A percentile compares a stretch with the other conserved stretches of the same genome.
Evolutionary conservation across 2,329 filamentous ascomycete species (phyloP).

Genomic region (Rhynchosporium secalis): DNA sequence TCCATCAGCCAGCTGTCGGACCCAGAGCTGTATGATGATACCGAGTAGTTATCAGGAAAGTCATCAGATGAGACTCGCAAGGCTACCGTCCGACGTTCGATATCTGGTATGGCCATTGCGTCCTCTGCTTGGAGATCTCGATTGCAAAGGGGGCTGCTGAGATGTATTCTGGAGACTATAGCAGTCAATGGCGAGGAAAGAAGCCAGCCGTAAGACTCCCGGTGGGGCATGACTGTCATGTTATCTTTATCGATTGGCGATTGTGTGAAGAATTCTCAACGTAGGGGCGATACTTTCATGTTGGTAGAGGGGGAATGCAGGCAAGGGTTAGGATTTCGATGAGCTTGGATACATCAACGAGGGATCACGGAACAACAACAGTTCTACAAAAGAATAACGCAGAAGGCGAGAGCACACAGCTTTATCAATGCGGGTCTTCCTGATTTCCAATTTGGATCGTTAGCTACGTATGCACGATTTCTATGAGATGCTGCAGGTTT

Average conservation of each 20-base stretch:
- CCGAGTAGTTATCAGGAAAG: not conserved
- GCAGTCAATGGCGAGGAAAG: slow-evolving; percentile 9
- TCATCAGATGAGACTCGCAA: not conserved
- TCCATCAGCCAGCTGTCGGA: slow-evolving; percentile 5
- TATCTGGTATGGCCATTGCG: not conserved
- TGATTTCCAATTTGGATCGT: not conserved
- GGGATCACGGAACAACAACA: not conserved
- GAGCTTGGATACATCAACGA: not conserved
- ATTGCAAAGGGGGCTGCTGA: not conserved
- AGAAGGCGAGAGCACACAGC: not conserved
- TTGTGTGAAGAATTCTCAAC: slow-evolving; percentile 12
- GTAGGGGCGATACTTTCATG: slow-evolving; percentile 7
- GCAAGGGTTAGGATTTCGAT: slow-evolving; percentile 9
- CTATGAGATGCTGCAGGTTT: not conserved
- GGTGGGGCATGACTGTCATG: slow-evolving; percentile 1
- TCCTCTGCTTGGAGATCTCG: not conserved
- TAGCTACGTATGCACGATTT: not conserved
- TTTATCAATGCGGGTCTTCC: not conserved
- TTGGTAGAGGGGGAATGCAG: slow-evolving; percentile 2
- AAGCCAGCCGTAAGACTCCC: slow-evolving; percentile 3
- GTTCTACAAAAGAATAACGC: not conserved
- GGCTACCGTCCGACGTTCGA: not conserved
- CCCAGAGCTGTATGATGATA: not conserved
- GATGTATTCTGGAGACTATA: slow-evolving; percentile 10
- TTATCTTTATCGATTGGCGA: slow-evolving; percentile 18